These are phyloP conservation scores for Lagenidium sp. DNA, from an alignment of 352 stramenopile genomes.

Conservation along the genomic window DNA sequence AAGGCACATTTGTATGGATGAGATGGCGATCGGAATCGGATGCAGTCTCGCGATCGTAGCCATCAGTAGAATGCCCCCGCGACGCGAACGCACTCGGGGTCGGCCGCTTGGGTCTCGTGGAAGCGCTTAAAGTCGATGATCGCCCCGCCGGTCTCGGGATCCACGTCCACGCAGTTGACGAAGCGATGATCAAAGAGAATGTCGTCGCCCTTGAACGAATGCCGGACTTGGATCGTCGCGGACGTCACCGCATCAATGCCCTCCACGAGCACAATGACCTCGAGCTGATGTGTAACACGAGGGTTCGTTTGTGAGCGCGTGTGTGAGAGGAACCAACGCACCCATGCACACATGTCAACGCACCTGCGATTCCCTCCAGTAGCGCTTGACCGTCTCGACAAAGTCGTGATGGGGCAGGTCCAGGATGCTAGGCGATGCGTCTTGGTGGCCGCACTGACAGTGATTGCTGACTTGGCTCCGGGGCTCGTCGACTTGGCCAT, in stretches of 20 bases:
- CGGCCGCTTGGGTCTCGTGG: constrained; percentile 61
- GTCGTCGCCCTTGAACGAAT: constrained; percentile 92
- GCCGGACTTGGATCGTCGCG: constrained; percentile 91
- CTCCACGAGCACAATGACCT: constrained; percentile 96
- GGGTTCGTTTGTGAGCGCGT: too few species aligned
- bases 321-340: neutral
- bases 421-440: constrained; percentile 7
- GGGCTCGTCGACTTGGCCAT: constrained; percentile 22
- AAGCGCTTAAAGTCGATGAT: constrained; percentile 88
- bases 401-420: constrained; percentile 17
- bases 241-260: constrained; percentile 93
- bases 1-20: too few species aligned
- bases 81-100: constrained; percentile 50
- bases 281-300: too few species aligned
- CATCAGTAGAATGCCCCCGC: constrained; percentile 43
- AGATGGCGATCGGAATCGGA: too few species aligned
- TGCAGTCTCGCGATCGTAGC: neutral
- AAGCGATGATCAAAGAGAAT: constrained; percentile 92
- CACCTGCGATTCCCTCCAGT: constrained; percentile 72
- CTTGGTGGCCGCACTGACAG: constrained; percentile 26
- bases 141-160: constrained; percentile 60
- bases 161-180: constrained; percentile 85
- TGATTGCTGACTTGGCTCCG: constrained; percentile 21
- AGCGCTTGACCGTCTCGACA: constrained; percentile 56
- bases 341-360: neutral